These are phyloP conservation scores for Hemisphaericaspora xylofermentans DNA, from an alignment of 1,139 yeast genomes.

Conservation along the genomic window DNA sequence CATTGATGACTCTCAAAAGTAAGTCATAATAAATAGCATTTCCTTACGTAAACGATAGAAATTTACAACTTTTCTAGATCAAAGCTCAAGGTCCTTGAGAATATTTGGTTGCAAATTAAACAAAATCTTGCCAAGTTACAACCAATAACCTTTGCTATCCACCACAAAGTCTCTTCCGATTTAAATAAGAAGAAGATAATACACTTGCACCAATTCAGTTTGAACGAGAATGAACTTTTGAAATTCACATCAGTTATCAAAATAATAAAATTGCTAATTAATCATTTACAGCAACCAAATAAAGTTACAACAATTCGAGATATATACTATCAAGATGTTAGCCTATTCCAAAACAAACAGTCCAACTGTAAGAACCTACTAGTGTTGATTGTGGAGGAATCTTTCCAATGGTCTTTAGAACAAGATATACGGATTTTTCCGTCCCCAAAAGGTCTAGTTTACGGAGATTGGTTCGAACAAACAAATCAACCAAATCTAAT, in stretches of 20 bases:
- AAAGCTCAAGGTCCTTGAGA: constrained; percentile 7
- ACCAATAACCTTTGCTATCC: constrained; percentile 4
- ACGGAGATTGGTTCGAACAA: constrained; percentile 28
- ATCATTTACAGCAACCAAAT: constrained; percentile 17
- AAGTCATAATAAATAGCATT: too few species aligned
- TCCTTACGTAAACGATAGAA: too few species aligned
- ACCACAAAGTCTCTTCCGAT: neutral
- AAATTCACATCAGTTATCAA: constrained; percentile 19
- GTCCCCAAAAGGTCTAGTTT: constrained; percentile 62
- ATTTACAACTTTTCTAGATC: constrained; percentile 2
- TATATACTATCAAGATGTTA: constrained; percentile 63
- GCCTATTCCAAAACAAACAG: constrained; percentile 49
- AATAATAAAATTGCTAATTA: constrained; percentile 18
- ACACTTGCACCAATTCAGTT: constrained; percentile 8
- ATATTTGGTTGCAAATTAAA: constrained; percentile 10
- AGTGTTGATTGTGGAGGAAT: constrained; percentile 29
- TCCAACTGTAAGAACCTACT: constrained; percentile 41
- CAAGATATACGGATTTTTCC: constrained; percentile 48
- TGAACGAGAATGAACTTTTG: constrained; percentile 6
- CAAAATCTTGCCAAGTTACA: constrained; percentile 3
- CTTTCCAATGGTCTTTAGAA: constrained; percentile 23
- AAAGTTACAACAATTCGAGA: constrained; percentile 56
- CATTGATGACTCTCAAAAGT: constrained; percentile 5
- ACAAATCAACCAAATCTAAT: constrained; percentile 25
- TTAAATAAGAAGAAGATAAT: constrained; percentile 1